phyloP scores from a whole-genome alignment of 2,329 filamentous ascomycete species.

The Helicocarpus griseus region DNA sequence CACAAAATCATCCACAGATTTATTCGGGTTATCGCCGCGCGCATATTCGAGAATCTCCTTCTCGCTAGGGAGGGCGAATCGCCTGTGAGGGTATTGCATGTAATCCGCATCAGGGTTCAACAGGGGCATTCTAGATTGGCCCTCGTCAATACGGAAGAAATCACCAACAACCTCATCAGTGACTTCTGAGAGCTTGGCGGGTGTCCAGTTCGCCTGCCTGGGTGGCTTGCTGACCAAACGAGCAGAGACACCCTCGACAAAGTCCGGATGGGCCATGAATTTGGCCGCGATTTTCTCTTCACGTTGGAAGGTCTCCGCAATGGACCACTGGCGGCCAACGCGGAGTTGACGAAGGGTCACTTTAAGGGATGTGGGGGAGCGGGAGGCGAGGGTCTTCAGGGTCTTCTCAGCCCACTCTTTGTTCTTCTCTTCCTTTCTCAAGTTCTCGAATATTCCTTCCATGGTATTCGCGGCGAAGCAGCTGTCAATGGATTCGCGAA shows the following conservation, averaged over 20 bases:
- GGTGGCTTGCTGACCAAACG: constrained; percentile 63
- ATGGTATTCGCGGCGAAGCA: constrained; percentile 63
- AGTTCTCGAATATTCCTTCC: constrained; percentile 58
- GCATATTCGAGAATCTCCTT: constrained; percentile 34
- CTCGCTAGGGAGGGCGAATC: constrained; percentile 66
- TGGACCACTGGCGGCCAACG: constrained; percentile 64
- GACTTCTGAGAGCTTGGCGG: constrained; percentile 61
- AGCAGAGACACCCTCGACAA: constrained; percentile 80
- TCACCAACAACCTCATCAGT: constrained; percentile 46
- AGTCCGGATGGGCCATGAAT: constrained; percentile 90
- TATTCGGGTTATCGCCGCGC: constrained; percentile 42
- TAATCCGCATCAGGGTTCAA: constrained; percentile 53
- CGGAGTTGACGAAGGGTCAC: constrained; percentile 79
- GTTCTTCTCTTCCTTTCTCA: constrained; percentile 47
- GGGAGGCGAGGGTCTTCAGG: constrained; percentile 60
- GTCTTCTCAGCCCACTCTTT: constrained; percentile 72
- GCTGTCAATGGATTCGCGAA: constrained; percentile 75
- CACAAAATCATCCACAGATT: constrained; percentile 57
- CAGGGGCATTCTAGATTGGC: constrained; percentile 46
- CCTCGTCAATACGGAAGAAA: constrained; percentile 55
- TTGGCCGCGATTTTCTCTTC: constrained; percentile 75
- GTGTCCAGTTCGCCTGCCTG: constrained; percentile 63
- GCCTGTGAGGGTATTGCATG: constrained; percentile 59
- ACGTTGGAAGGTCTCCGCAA: constrained; percentile 71
- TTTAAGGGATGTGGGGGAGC: constrained; percentile 78